Base-by-base conservation (phyloP, 2,329 filamentous ascomycete genomes). In the Pseudogymnoascus sp. region DNA sequence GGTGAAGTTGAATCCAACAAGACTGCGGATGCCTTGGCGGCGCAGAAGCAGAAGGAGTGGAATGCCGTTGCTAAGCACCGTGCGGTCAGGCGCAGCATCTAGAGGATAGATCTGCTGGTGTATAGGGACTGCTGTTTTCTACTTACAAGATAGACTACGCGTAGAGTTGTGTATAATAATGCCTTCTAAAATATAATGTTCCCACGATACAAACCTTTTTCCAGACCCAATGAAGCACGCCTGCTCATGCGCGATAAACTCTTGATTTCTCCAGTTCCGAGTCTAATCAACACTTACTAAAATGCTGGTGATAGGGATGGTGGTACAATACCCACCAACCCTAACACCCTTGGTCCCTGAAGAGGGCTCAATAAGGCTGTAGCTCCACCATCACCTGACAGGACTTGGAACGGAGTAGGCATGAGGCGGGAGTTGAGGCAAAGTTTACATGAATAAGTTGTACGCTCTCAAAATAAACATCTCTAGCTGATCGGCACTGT, bases 71-170 rank as follows among this genome's bases (percentile, higher is more conserved):
- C 48, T 7, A 55, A 15, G 15, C 48, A 55, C 48, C 48, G 48
- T 55, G 48, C 48, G 1, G 27, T 55, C 25, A 48, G 42, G 27
- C 9, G 27, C 29, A 55, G 4, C 15, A 55, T 55, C 27, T 55
- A 55, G 48, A 55, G 6, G 45, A 8, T 5, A 2, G 48, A 4
- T 4, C 33, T 55, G 13, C 27, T 55, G 27, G n/a, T 18, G 33
- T 33, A 33, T 52, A 55, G 45, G 45, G 45, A 55, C 45, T 55
- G 45, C 45, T 55, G 45, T 55, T 55, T 55, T 55, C 45, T 55
- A 18, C 48, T 55, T 13, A 1, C n/a, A 12, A 33, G 48, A 55
- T 55, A 33, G 48, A 55, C 33, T 55, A 55, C 48, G 48, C 48
- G 18, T 33, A 9, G 48, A 55, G 48, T 55, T 27, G 48, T 55